A percentile compares a stretch with the other conserved stretches of the same genome.
Conservation (phyloP, 345 rosid genomes). For the Alliaria petiolata region DNA sequence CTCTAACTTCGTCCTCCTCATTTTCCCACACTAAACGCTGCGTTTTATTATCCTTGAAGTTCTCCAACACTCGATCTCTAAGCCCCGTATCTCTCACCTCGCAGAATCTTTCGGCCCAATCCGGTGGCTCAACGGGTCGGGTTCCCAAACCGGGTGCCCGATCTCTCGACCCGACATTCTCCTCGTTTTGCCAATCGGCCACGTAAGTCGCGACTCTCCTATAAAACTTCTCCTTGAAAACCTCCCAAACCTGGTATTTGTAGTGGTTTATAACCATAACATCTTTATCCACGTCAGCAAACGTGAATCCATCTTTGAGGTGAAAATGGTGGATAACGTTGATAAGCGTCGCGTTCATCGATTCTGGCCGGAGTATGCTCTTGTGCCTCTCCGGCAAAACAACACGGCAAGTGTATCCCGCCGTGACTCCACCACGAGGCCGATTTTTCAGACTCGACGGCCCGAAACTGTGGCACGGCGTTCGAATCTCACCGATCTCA, state of each 20-base stretch:
- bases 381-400: constrained; percentile 71
- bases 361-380: constrained; percentile 72
- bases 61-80: constrained; percentile 48
- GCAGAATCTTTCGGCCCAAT: constrained; percentile 76
- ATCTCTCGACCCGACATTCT: constrained; percentile 75
- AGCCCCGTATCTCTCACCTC: constrained; percentile 69
- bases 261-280: constrained; percentile 73
- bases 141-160: constrained; percentile 91
- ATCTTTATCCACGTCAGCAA: constrained; percentile 42
- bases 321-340: constrained; percentile 90
- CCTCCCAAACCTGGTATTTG: constrained; percentile 90
- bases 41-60: constrained; percentile 34
- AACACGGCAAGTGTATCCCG: constrained; percentile 72
- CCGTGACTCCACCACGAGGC: constrained; percentile 52
- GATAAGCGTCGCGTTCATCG: constrained; percentile 65
- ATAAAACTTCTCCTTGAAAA: constrained; percentile 79
- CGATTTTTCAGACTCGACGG: constrained; percentile 54
- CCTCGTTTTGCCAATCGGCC: constrained; percentile 75
- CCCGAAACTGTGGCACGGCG: constrained; percentile 66
- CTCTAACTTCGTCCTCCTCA: neutral
- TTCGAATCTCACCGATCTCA: constrained; percentile 49
- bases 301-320: constrained; percentile 41
- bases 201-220: constrained; percentile 91
- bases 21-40: constrained; percentile 57
- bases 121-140: constrained; percentile 62